Conservation (phyloP, 1,284 basidiomycete species). For the Peniophora sp. region DNA sequence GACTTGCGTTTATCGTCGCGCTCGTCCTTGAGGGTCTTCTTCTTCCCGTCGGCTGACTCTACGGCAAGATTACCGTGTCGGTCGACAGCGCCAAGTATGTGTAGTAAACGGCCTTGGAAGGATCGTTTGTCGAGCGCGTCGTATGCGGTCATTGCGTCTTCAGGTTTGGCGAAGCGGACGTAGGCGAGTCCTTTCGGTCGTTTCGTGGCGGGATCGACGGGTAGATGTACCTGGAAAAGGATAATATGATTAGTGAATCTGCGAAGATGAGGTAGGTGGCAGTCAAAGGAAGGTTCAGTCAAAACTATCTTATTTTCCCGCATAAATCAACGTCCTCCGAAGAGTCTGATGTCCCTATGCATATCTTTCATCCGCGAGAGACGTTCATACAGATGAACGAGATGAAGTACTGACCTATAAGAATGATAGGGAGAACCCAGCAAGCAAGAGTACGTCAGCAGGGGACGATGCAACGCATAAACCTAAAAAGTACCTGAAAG, state of each 20-base stretch:
- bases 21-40: conserved; percentile 62
- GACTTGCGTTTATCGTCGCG: conserved; percentile 66
- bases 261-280: conserved; percentile 20
- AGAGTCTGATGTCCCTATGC: not conserved
- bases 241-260: conserved; percentile 6
- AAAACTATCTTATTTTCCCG: conserved; percentile 40
- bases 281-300: conserved; percentile 7
- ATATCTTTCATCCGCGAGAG: conserved; percentile 35
- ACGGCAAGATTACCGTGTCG: conserved; percentile 40
- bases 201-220: conserved; percentile 60
- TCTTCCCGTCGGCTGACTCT: conserved; percentile 32
- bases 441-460: not conserved
- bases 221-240: conserved; percentile 68
- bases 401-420: not conserved
- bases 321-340: conserved; percentile 13
- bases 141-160: conserved; percentile 71
- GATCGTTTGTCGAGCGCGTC: conserved; percentile 76
- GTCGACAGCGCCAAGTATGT: conserved; percentile 82
- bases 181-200: conserved; percentile 82
- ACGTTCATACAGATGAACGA: too few relatives aligned
- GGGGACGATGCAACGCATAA: not conserved
- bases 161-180: conserved; percentile 63
- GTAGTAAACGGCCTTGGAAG: conserved; percentile 89
- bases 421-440: not conserved
- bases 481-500: not conserved